Evolutionary conservation across 176 grass and related monocot species (phyloP), one percentile per base, ranked within the genome.

Genomic region (Triticum dicoccoides): DNA sequence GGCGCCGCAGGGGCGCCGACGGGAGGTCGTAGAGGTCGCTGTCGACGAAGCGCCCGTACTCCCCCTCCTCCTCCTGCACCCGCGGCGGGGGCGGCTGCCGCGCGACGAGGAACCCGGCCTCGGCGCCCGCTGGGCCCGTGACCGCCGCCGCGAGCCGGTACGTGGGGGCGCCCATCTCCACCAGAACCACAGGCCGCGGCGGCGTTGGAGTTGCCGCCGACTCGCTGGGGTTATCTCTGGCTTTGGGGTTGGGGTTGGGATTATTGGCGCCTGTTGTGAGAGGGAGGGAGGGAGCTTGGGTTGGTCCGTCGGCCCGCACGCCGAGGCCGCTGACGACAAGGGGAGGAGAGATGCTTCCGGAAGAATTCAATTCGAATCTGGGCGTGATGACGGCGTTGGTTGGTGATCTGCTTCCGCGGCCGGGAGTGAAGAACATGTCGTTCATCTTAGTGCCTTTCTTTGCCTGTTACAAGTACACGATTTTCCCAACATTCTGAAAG

Each of bases 21-120:
- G 97, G 97, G 70, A 99, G 90, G 97, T 96, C 94, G 86, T 88
- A 99, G 82, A 99, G 92, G 24, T 94, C 92, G 81, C 93, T 94
- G 82, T 99, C 97, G 64, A 91, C 84, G 65, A 83, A 90, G 9
- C 58, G 79, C 23, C 66, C 8, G 92, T 94, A 99, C 27, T 98
- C 93, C 80, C 92, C 93, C 14, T 92, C 93, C 67, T 81, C 85
- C 65, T 61, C 85, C 65, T 51, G 70, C 25, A 64, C 65, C 13
- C 69, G 15, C 32, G 73, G 37, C 58, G 88, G 82, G 54, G 88
- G 90, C 24, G 45, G 18, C 65, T 96, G 94, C 13, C 73, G 88
- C 1, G 79, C 89, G 64, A 91, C 67, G 71, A 99, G 88, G 80
- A 99, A 96, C 66, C 96, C 90, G 64, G 69, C 87, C 71, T 99